These are phyloP conservation scores for Colletotrichum shisoi DNA, from an alignment of 2,329 filamentous ascomycete species.

Conservation along the genomic window DNA sequence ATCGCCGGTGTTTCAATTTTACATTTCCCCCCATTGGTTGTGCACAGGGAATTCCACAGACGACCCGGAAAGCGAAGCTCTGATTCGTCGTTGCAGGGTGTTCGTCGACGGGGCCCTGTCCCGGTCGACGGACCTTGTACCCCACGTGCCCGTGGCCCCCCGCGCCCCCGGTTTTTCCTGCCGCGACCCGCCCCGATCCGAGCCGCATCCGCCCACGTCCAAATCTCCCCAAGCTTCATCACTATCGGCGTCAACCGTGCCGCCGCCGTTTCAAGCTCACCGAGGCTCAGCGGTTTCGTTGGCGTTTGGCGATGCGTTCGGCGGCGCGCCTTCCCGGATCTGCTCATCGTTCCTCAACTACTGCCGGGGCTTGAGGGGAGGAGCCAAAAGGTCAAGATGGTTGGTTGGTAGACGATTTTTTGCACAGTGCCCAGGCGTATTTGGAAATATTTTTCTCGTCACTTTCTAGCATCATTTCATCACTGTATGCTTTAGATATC, in stretches of 20 bases:
- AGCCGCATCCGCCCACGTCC: not conserved
- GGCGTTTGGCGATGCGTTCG: slow-evolving; percentile 23
- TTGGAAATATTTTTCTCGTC: not conserved
- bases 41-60: not conserved
- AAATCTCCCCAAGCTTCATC: slow-evolving; percentile 51
- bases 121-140: not conserved
- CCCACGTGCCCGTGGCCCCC: not conserved
- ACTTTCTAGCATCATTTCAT: not conserved
- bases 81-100: not conserved
- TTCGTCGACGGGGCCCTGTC: not conserved
- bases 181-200: not conserved
- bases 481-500: not conserved
- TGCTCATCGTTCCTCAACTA: not conserved
- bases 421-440: not conserved
- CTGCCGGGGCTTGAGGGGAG: slow-evolving; percentile 3
- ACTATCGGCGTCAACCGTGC: slow-evolving; percentile 52
- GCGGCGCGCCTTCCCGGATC: slow-evolving; percentile 11
- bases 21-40: too few relatives aligned
- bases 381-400: not conserved
- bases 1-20: not conserved
- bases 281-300: slow-evolving; percentile 15
- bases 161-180: not conserved
- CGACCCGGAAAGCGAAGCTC: too few relatives aligned
- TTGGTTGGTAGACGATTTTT: not conserved
- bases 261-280: slow-evolving; percentile 22